A percentile compares a stretch with the other conserved stretches of the same genome.
phyloP scores from a whole-genome alignment of 176 grass and related monocot genomes.

The Musa acuminata region DNA sequence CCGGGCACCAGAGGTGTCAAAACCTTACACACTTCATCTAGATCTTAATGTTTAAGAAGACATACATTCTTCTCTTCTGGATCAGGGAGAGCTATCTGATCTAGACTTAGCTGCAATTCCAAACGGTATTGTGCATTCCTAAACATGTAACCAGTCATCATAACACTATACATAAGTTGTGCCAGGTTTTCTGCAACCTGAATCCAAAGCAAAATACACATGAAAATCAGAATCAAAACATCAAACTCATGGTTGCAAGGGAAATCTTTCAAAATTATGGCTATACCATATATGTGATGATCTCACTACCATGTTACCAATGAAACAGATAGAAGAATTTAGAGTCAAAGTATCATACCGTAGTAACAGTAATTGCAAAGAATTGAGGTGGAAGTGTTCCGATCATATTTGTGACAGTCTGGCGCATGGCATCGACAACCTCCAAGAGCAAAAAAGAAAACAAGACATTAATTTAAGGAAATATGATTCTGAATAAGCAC shows the following conservation, averaged over 20 bases:
- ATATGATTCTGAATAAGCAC: not conserved
- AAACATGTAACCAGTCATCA: constrained; percentile 99
- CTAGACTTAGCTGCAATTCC: constrained; percentile 75
- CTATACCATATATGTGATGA: not conserved
- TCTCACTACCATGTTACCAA: too few relatives aligned
- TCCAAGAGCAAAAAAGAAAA: constrained; percentile 23
- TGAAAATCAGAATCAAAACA: not conserved
- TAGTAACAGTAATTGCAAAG: constrained; percentile 79
- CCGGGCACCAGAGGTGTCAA: not conserved
- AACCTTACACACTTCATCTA: not conserved
- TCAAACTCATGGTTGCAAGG: not conserved
- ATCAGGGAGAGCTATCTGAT: constrained; percentile 83
- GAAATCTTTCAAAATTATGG: not conserved
- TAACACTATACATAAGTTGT: constrained; percentile 86
- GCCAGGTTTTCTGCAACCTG: constrained; percentile 94
- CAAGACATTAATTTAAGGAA: not conserved
- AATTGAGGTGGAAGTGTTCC: constrained; percentile 88
- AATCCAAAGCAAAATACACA: constrained; percentile 16
- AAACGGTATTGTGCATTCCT: constrained; percentile 84
- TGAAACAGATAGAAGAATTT: constrained; percentile 13
- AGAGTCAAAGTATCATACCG: constrained; percentile 31
- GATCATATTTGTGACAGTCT: constrained; percentile 94
- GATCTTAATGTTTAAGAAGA: not conserved
- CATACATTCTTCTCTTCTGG: constrained; percentile 49
- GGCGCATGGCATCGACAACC: constrained; percentile 99